Conservation (phyloP, 202 grass and related monocot genomes). For the Thinopyrum obtusiflorum region DNA sequence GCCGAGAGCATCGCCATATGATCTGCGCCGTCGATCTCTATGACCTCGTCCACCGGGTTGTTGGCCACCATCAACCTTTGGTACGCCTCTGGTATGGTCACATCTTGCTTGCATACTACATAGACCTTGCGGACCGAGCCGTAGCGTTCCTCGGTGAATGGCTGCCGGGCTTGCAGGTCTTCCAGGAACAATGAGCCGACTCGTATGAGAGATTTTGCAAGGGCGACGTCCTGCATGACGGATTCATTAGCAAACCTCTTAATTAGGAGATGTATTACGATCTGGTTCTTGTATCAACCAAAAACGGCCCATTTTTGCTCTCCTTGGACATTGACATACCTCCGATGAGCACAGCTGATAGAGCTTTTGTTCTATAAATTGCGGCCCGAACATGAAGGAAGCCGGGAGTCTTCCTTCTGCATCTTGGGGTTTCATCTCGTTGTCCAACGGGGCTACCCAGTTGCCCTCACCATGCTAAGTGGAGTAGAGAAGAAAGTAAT, state of each 20-base stretch:
- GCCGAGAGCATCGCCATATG: slow-evolving; percentile 16
- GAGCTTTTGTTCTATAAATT: background rate
- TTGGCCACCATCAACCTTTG: background rate
- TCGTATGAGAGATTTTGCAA: slow-evolving; percentile 41
- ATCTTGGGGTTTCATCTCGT: slow-evolving; percentile 22
- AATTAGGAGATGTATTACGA: background rate
- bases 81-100: background rate
- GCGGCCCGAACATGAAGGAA: slow-evolving; percentile 9
- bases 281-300: background rate
- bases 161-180: slow-evolving; percentile 22
- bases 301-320: background rate
- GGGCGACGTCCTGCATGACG: slow-evolving; percentile 33
- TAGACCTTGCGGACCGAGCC: slow-evolving; percentile 26
- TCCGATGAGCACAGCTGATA: background rate
- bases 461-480: background rate
- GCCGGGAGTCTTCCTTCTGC: slow-evolving; percentile 4
- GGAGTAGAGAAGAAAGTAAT: background rate
- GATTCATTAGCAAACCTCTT: background rate
- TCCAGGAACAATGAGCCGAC: slow-evolving; percentile 37
- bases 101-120: slow-evolving; percentile 8
- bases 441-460: background rate
- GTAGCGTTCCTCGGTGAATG: slow-evolving; percentile 33
- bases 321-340: background rate
- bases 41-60: slow-evolving; percentile 34
- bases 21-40: slow-evolving; percentile 22